These are phyloP conservation scores for Helotiales sp. DNA, from an alignment of 2,329 filamentous ascomycete species.

Conservation along the genomic window DNA sequence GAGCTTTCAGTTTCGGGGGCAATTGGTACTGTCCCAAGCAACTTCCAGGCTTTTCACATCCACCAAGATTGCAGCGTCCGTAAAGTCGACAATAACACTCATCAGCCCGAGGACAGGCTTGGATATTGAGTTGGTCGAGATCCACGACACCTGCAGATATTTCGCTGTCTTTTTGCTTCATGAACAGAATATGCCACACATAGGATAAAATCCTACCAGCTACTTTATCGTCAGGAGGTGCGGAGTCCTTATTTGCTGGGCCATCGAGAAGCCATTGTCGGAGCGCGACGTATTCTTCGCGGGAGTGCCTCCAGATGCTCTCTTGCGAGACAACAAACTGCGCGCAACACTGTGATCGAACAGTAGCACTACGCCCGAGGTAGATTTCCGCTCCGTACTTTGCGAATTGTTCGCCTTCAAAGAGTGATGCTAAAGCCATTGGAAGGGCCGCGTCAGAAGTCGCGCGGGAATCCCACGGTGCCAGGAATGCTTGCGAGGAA, in stretches of 20 bases:
- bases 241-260: slow-evolving; percentile 35
- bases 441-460: slow-evolving; percentile 48
- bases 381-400: slow-evolving; percentile 40
- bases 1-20: slow-evolving; percentile 30
- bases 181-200: slow-evolving; percentile 48
- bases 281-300: slow-evolving; percentile 56
- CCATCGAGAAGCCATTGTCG: slow-evolving; percentile 58
- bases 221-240: slow-evolving; percentile 49
- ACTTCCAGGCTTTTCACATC: slow-evolving; percentile 25
- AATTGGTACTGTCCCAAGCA: slow-evolving; percentile 35
- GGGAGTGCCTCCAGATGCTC: slow-evolving; percentile 53
- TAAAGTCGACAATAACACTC: slow-evolving; percentile 38
- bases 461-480: slow-evolving; percentile 50
- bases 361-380: slow-evolving; percentile 49
- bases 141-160: slow-evolving; percentile 17
- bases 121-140: slow-evolving; percentile 29
- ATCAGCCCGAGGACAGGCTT: slow-evolving; percentile 33
- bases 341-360: slow-evolving; percentile 54
- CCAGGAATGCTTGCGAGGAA: slow-evolving; percentile 44
- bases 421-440: slow-evolving; percentile 44
- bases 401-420: slow-evolving; percentile 43
- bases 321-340: slow-evolving; percentile 58
- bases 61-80: slow-evolving; percentile 32
- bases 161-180: slow-evolving; percentile 1
- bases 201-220: slow-evolving; percentile 54